These are phyloP conservation scores for Neurospora discreta DNA, from an alignment of 495 filamentous ascomycete species.

Conservation along the genomic window DNA sequence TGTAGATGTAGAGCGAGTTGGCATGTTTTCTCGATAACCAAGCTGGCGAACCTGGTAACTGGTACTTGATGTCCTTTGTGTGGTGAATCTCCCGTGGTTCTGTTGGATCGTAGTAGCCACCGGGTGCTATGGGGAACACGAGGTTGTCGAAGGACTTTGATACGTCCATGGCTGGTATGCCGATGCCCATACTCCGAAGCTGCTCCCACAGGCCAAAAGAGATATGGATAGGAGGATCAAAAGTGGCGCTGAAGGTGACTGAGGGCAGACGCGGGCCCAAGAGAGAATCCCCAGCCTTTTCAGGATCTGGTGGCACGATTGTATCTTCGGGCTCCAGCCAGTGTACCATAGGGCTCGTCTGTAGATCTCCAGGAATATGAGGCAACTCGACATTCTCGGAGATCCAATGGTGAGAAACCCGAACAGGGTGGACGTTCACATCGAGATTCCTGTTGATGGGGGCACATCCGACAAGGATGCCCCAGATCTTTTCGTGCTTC, in stretches of 20 bases:
- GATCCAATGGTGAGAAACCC: slow-evolving; percentile 61
- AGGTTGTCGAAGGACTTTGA: slow-evolving; percentile 56
- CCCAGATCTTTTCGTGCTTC: slow-evolving; percentile 39
- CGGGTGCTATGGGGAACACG: slow-evolving; percentile 40
- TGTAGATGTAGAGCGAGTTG: slow-evolving; percentile 61
- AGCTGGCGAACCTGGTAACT: slow-evolving; percentile 27
- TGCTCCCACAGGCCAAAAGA: slow-evolving; percentile 55
- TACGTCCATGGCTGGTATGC: slow-evolving; percentile 38
- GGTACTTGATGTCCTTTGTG: slow-evolving; percentile 20
- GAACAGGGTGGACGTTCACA: slow-evolving; percentile 43
- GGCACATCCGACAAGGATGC: slow-evolving; percentile 53
- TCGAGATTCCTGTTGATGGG: slow-evolving; percentile 23
- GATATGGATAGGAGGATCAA: slow-evolving; percentile 75
- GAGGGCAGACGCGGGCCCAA: slow-evolving; percentile 48
- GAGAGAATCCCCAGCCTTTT: slow-evolving; percentile 19
- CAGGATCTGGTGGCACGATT: slow-evolving; percentile 31
- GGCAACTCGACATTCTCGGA: slow-evolving; percentile 43
- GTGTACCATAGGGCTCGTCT: slow-evolving; percentile 41
- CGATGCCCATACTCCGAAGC: slow-evolving; percentile 54
- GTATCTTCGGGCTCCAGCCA: slow-evolving; percentile 53
- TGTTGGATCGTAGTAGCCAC: slow-evolving; percentile 24
- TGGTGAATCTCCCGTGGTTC: slow-evolving; percentile 28
- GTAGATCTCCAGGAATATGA: slow-evolving; percentile 26
- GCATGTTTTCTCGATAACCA: slow-evolving; percentile 42
- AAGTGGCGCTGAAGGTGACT: slow-evolving; percentile 68